Percentiles rank a stretch among this genome's conserved stretches.
Conservation (phyloP, 371 early-diverging fungal genomes). For the Circinella minor region DNA sequence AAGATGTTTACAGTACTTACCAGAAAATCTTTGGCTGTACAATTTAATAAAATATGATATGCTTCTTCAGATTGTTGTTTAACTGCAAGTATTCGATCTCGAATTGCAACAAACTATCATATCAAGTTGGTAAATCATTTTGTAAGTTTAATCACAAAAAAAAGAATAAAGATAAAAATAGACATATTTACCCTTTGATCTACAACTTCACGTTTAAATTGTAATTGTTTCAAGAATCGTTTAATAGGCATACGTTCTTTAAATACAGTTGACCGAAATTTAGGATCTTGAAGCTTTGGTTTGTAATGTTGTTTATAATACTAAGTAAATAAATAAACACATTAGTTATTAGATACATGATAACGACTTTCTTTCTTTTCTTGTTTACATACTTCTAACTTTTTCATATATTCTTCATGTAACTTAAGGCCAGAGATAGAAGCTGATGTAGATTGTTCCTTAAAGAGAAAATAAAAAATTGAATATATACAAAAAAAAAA, state of each 20-base stretch:
- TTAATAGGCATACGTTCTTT: constrained; percentile 21
- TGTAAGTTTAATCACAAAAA: no score
- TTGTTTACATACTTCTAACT: constrained; percentile 26
- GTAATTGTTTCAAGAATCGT: constrained; percentile 17
- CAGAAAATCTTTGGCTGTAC: constrained; percentile 69
- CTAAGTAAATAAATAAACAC: not conserved
- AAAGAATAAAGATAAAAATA: no score
- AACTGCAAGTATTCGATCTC: constrained; percentile 53
- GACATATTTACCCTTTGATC: constrained; percentile 11
- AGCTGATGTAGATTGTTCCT: constrained; percentile 27
- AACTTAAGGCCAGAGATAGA: constrained; percentile 40
- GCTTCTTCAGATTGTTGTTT: constrained; percentile 46
- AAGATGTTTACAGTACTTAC: constrained; percentile 29
- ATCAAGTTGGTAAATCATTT: constrained; percentile 11
- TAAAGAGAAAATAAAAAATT: not conserved
- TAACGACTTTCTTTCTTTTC: not conserved
- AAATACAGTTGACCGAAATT: constrained; percentile 11
- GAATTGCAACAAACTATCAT: constrained; percentile 49
- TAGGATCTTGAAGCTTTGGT: constrained; percentile 11
- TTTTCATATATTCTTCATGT: constrained; percentile 34
- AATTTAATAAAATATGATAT: constrained; percentile 65
- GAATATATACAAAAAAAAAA: not conserved
- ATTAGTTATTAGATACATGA: not conserved
- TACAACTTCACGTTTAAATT: constrained; percentile 22
- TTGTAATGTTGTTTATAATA: constrained; percentile 11